Evolutionary conservation across 2,329 filamentous ascomycete species (phyloP).

Genomic region (Aspergillus tanneri): DNA sequence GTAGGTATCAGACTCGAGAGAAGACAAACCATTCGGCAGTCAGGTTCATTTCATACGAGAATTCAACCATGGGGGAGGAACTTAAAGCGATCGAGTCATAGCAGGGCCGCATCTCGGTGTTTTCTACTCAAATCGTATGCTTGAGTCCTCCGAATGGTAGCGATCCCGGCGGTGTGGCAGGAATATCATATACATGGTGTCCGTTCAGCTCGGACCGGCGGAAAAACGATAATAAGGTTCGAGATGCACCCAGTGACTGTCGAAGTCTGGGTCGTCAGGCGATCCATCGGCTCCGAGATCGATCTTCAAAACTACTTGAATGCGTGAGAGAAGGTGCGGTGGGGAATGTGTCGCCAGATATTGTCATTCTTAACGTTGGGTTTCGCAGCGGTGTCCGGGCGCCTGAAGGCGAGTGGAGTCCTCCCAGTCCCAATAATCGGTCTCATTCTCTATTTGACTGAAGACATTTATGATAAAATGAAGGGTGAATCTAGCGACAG

Average conservation of each 20-base stretch:
- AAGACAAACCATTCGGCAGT: conserved; percentile 58
- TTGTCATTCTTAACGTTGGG: conserved; percentile 2
- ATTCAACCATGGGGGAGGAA: conserved; percentile 57
- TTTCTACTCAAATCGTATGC: conserved; percentile 44
- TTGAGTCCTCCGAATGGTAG: conserved; percentile 41
- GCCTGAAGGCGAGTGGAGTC: conserved; percentile 19
- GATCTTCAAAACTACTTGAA: conserved; percentile 52
- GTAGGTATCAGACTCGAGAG: conserved; percentile 57
- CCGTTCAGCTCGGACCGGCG: conserved; percentile 48
- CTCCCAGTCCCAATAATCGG: conserved; percentile 26
- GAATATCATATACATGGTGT: conserved; percentile 48
- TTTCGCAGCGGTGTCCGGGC: background rate
- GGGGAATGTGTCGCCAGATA: conserved; percentile 30
- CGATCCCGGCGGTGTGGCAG: conserved; percentile 46
- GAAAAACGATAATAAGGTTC: conserved; percentile 51
- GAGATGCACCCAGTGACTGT: conserved; percentile 55
- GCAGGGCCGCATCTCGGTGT: conserved; percentile 37
- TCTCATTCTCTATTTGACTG: background rate
- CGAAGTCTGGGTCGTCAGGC: conserved; percentile 49
- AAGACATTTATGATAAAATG: conserved; percentile 9
- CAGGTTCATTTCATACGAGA: conserved; percentile 49
- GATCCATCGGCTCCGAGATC: conserved; percentile 47
- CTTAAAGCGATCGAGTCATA: conserved; percentile 59
- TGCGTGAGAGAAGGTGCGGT: conserved; percentile 40
- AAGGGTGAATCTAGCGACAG: conserved; percentile 4